Conservation (phyloP, 441 rosid genomes). For the Oxalis stricta region DNA sequence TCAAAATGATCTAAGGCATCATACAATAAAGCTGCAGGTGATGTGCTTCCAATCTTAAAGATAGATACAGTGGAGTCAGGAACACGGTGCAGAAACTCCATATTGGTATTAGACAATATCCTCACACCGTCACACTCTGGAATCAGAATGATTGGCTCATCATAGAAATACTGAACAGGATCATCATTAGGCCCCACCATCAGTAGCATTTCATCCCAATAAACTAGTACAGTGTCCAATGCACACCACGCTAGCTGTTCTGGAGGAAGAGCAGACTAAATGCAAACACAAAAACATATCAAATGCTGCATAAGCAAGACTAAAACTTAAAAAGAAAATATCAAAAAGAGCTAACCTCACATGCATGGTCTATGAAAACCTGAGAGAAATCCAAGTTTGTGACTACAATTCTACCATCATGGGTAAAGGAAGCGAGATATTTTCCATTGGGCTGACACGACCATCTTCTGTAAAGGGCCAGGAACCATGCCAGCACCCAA, state of each 20-base stretch:
- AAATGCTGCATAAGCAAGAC: neutral
- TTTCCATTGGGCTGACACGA: conserved; percentile 71
- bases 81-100: conserved; percentile 92
- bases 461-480: conserved; percentile 75
- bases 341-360: conserved; percentile 53
- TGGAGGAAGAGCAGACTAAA: conserved; percentile 90
- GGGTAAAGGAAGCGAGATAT: conserved; percentile 73
- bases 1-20: conserved; percentile 99
- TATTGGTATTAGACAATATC: conserved; percentile 62
- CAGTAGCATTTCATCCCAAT: conserved; percentile 88
- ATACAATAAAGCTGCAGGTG: conserved; percentile 77
- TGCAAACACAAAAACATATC: neutral
- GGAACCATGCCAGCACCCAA: conserved; percentile 35
- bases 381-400: conserved; percentile 40
- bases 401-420: conserved; percentile 74
- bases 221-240: conserved; percentile 78
- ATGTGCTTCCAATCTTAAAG: conserved; percentile 94
- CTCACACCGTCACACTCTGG: conserved; percentile 99
- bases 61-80: conserved; percentile 93
- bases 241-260: conserved; percentile 98
- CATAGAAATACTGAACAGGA: conserved; percentile 72
- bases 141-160: conserved; percentile 75
- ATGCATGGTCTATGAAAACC: conserved; percentile 44
- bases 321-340: neutral
- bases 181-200: conserved; percentile 95